Percentiles rank a stretch among this genome's conserved stretches.
Conservation (phyloP, 2,329 filamentous ascomycete species). For the Metarhizium robertsii region DNA sequence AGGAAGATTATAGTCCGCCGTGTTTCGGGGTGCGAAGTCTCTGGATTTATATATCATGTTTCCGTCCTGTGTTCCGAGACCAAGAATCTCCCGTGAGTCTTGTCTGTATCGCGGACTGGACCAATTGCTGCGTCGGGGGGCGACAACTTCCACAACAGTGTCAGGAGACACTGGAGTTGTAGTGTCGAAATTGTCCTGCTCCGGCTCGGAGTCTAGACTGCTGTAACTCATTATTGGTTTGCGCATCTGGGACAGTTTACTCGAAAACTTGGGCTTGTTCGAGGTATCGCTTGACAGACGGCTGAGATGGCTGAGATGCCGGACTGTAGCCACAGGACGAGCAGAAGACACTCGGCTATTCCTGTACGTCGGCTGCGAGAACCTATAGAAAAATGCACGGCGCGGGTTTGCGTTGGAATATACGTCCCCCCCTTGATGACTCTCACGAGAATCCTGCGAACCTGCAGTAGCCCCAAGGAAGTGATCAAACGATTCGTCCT, state of each 20-base stretch:
- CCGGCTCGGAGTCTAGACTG: conserved; percentile 20
- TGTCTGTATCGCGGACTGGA: background rate
- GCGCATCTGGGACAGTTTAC: conserved; percentile 13
- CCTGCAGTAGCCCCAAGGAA: conserved; percentile 1
- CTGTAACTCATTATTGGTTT: conserved; percentile 19
- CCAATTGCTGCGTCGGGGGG: background rate
- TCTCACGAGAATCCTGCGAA: background rate
- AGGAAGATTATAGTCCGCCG: conserved; percentile 12
- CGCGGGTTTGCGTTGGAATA: background rate
- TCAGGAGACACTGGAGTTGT: background rate
- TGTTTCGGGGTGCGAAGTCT: conserved; percentile 11
- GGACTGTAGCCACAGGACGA: conserved; percentile 14
- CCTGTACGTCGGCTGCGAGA: conserved; percentile 11
- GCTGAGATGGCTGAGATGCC: conserved; percentile 18
- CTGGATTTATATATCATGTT: background rate
- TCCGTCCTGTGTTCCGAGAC: background rate
- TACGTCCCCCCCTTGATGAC: conserved; percentile 5
- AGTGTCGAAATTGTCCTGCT: background rate
- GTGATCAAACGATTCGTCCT: conserved; percentile 9
- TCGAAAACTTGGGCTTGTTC: background rate
- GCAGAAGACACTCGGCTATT: conserved; percentile 10
- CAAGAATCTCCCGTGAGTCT: conserved; percentile 7
- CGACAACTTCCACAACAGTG: background rate
- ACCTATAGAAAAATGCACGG: background rate
- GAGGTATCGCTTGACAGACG: conserved; percentile 12